Base-by-base conservation (phyloP, 192 early-diverging fungal species). In the Cladochytrium replicatum region DNA sequence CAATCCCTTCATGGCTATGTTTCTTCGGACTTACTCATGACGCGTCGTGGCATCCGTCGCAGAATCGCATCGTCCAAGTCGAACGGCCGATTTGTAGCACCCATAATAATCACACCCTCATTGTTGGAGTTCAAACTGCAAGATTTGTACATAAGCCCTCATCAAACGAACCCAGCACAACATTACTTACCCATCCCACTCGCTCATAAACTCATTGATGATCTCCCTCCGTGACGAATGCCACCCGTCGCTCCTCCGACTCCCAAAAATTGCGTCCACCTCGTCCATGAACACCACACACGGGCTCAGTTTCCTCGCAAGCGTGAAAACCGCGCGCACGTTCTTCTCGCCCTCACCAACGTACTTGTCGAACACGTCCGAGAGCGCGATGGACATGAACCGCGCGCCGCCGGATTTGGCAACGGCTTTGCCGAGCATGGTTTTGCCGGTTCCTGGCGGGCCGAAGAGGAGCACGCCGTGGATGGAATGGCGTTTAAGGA, bases 61-160 rank as follows among this genome's bases (percentile, higher is more conserved):
- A 93, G 57, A 21, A 93, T 85, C 0, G 91, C 91, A 61, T 93
- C 91, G 54, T 93, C 91, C 39, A 93, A 63, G 54, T 93, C 90
- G 64, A 90, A 93, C 13, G 90, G 90, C 17, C 90, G 67, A 60
- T 93, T 93, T 1, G 91, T 93, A 3, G 91, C 89, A 4, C 83
- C 66, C 6, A 68, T 60, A 6, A 68, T 59, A 43, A 68, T 68
- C 1, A 65, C 48, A 2, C 60, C 62, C 23, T 41, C 48, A 48
- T 59, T 47, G 7, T 47, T 42, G 13, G 34, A 13, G 34, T 42
- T 58, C 47, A 1, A 44, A 3, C 15, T 52, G 28, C 23, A 63
- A 41, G 29, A 29, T 58, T 13, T 34, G 9, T 1, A 34, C 19
- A 8, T 48, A 44, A 22, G 87, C 89, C 4, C 88, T 52, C 32